These are phyloP conservation scores for Eucalyptus shirleyi DNA, from an alignment of 345 rosid species.

Conservation along the genomic window DNA sequence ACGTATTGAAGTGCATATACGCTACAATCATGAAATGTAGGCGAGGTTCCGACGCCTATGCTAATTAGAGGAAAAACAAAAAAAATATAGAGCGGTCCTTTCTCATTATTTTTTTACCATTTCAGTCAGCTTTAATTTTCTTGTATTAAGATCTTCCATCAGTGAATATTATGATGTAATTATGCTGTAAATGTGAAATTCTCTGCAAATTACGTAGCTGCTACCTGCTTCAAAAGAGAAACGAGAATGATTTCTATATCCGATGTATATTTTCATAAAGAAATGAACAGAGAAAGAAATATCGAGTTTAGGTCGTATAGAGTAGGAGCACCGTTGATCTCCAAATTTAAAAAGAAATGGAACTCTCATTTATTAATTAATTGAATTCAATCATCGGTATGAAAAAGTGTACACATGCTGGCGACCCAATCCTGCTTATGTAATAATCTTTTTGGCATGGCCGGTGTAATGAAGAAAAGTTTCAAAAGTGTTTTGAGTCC, in stretches of 20 bases:
- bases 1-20: neutral
- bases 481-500: too few relatives aligned
- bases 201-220: neutral
- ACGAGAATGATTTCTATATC: neutral
- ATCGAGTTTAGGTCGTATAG: neutral
- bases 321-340: rapidly evolving
- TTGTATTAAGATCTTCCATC: neutral
- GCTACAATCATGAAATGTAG: neutral
- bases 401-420: neutral
- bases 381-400: neutral
- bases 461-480: too few relatives aligned
- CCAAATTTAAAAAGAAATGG: neutral
- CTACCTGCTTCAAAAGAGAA: neutral
- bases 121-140: neutral
- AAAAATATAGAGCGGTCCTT: neutral
- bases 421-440: neutral
- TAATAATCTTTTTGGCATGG: too few relatives aligned
- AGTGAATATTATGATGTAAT: neutral
- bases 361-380: neutral
- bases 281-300: neutral
- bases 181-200: neutral
- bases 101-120: neutral
- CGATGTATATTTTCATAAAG: too few relatives aligned
- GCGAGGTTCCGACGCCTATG: neutral
- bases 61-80: neutral